Evolutionary conservation across 2,329 filamentous ascomycete species (phyloP), one percentile per base, ranked within the genome.

Genomic region (Xylaria polymorpha): DNA sequence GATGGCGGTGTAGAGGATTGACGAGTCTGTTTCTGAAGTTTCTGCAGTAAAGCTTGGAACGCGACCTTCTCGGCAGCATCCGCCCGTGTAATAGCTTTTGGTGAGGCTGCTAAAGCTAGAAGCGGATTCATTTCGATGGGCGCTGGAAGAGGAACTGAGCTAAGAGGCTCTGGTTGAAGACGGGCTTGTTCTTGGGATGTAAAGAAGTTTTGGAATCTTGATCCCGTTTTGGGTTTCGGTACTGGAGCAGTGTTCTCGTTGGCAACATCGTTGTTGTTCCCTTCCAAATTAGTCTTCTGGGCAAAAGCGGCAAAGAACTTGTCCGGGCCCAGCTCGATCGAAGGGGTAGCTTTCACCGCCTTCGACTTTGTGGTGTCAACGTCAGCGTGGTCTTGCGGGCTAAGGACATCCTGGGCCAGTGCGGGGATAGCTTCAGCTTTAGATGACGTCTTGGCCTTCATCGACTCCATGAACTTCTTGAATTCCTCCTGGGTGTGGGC

Each of bases 401-500:
- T 75, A 20, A 81, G 75, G 4, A 79, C 71, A n/a, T 82, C 80
- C 12, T 76, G 74, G 43, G 77, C 66, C 43, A 75, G 69, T 15
- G 74, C 68, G 5, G 80, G 75, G 65, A 82, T 81, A 64, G 81
- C 77, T 73, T 85, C 78, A 57, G 82, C 44, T 73, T 72, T 68
- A 68, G 79, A 66, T 53, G 75, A 72, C 4, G 78, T 81, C 75
- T 85, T 88, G 70, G 88, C 86, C 80, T 92, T 95, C 94, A 97
- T 97, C 72, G 87, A 87, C 75, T 97, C 93, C 86, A 97, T 97
- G 90, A 95, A 98, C 74, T 93, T 93, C 81, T 97, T 91, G 80
- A 98, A 97, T 73, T 98, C 94, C 77, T 97, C 94, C 76, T 93
- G 91, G 0, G 94, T 97, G 75, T 93, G 92, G 5, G 86, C 87